Evolutionary conservation across 768 basidiomycete genomes (phyloP).

Genomic region (Cantharellus anzutake): DNA sequence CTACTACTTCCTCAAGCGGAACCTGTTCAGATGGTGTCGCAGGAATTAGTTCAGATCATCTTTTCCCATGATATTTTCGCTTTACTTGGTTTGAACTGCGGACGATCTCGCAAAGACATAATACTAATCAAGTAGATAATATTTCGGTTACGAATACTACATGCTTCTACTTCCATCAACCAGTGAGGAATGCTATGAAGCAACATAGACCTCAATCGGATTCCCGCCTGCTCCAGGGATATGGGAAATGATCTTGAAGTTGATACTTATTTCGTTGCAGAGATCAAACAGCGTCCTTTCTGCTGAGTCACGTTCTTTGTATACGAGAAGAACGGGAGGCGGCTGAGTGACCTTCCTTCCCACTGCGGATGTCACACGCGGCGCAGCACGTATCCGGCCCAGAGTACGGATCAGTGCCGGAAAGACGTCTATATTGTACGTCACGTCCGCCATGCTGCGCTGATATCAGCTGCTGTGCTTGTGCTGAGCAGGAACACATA

Average conservation of each 20-base stretch:
- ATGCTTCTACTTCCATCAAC: no score
- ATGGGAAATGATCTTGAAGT: constrained; percentile 35
- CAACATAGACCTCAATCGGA: constrained; percentile 40
- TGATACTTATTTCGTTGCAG: constrained; percentile 30
- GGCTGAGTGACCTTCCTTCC: constrained; percentile 6
- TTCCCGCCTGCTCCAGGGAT: constrained; percentile 39
- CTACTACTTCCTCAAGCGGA: constrained; percentile 66
- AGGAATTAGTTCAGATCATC: constrained; percentile 26
- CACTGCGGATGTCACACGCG: constrained; percentile 12
- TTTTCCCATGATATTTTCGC: no score
- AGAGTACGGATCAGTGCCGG: constrained; percentile 57
- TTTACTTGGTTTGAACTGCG: no score
- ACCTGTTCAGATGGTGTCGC: constrained; percentile 66
- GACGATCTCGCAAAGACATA: no score
- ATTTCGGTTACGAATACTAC: no score
- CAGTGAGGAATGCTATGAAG: neutral
- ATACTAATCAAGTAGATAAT: no score
- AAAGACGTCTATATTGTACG: constrained; percentile 80
- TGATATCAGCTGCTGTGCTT: neutral
- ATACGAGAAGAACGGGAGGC: constrained; percentile 49
- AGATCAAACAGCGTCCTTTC: constrained; percentile 63
- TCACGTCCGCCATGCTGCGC: constrained; percentile 75
- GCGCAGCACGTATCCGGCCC: constrained; percentile 22
- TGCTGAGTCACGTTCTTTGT: constrained; percentile 65
- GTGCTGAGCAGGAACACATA: neutral